Conservation (phyloP, 345 rosid genomes). For the Acer saccharum region DNA sequence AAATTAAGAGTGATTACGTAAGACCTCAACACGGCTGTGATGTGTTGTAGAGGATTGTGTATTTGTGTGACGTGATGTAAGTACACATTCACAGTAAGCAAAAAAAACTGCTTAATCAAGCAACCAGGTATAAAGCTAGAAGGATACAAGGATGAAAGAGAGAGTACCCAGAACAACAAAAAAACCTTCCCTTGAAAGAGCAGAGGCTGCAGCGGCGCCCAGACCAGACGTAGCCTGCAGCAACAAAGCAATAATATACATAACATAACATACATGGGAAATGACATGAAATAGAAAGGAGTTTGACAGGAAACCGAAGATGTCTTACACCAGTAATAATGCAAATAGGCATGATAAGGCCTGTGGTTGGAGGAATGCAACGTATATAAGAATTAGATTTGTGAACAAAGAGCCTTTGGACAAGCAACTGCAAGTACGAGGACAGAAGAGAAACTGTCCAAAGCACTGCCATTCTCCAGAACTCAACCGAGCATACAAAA, state of each 20-base stretch:
- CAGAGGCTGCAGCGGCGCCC: constrained; percentile 75
- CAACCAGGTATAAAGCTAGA: neutral
- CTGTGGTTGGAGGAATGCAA: constrained; percentile 28
- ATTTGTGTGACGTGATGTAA: no score
- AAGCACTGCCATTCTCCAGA: constrained; percentile 77
- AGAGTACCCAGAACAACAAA: constrained; percentile 71
- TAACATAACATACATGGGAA: neutral
- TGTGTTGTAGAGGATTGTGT: neutral
- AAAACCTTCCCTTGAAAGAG: constrained; percentile 76
- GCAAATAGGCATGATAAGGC: constrained; percentile 52
- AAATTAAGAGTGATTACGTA: neutral
- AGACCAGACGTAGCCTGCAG: constrained; percentile 85
- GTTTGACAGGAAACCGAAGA: neutral
- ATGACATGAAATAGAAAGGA: neutral
- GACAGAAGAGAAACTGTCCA: constrained; percentile 59
- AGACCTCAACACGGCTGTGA: neutral
- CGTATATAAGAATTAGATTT: constrained; percentile 34
- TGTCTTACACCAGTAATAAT: constrained; percentile 74
- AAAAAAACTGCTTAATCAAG: neutral
- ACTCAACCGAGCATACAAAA: constrained; percentile 48
- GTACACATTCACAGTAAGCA: neutral
- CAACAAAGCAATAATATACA: constrained; percentile 9
- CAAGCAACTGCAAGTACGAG: constrained; percentile 58
- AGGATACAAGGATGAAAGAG: neutral
- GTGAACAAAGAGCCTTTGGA: constrained; percentile 33